Evolutionary conservation across 306 rosid genomes (phyloP).

Genomic region (Malus orientalis): DNA sequence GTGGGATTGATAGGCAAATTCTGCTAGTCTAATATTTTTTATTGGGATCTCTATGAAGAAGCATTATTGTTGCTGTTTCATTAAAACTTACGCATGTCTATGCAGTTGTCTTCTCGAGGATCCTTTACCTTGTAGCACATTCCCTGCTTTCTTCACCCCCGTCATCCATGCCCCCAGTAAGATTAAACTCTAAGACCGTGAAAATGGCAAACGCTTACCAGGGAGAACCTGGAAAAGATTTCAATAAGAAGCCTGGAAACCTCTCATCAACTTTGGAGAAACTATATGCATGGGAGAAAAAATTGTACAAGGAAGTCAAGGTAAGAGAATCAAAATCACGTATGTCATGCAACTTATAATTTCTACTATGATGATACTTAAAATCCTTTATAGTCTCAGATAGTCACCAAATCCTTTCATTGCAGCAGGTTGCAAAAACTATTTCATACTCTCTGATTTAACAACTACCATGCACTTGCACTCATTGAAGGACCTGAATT

Average conservation of each 20-base stretch:
- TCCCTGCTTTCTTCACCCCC: conserved; percentile 45
- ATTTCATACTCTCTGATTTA: neutral
- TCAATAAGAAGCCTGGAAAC: conserved; percentile 42
- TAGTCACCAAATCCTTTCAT: neutral
- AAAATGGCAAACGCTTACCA: conserved; percentile 64
- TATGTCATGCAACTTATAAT: neutral
- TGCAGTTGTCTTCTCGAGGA: conserved; percentile 71
- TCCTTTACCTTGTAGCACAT: conserved; percentile 52
- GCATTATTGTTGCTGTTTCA: neutral
- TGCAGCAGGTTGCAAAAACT: neutral
- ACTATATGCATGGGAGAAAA: conserved; percentile 95
- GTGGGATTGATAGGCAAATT: neutral
- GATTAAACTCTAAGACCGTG: conserved; percentile 44
- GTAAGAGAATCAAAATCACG: conserved; percentile 27
- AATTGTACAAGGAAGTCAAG: conserved; percentile 89
- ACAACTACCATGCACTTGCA: neutral
- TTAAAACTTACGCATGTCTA: conserved; percentile 11
- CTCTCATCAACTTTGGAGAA: conserved; percentile 80
- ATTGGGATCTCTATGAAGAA: neutral
- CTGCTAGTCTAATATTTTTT: neutral
- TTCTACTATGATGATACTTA: neutral
- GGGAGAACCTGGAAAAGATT: conserved; percentile 52
- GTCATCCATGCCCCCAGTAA: conserved; percentile 23
- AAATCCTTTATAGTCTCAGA: neutral
- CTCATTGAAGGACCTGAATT: neutral